phyloP scores from a whole-genome alignment of 768 basidiomycete species.

The Lentinula raphanica region DNA sequence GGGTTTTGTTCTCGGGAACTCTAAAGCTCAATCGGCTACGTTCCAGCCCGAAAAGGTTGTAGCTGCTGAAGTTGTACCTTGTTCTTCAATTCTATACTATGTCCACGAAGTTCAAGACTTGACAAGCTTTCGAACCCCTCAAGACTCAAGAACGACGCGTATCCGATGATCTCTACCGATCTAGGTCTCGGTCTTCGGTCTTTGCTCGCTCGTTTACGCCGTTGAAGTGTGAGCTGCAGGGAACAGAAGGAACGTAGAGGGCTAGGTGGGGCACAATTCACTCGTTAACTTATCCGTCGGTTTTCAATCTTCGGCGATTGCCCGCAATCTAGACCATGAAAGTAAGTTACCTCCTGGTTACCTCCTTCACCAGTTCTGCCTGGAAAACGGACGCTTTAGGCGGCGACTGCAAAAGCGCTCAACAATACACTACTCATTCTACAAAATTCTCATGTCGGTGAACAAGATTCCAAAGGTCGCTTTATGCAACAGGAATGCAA shows the following conservation, averaged over 20 bases:
- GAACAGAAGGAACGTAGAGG: neutral
- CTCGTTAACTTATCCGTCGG: neutral
- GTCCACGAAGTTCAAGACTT: neutral
- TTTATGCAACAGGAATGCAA: too few species aligned
- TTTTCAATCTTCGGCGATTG: neutral
- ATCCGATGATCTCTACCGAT: neutral
- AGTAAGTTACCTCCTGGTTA: neutral
- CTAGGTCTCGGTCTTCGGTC: neutral
- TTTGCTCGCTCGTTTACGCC: neutral
- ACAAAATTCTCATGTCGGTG: neutral
- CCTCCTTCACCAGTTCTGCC: neutral
- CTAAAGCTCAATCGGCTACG: neutral
- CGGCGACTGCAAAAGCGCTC: neutral
- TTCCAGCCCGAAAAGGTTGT: neutral
- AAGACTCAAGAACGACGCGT: neutral
- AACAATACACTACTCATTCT: neutral
- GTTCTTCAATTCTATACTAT: neutral
- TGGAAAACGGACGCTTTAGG: neutral
- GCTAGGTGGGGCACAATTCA: neutral
- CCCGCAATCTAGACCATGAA: neutral
- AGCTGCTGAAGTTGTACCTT: neutral
- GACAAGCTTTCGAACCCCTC: neutral
- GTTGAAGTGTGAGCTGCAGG: neutral
- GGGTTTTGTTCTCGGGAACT: neutral
- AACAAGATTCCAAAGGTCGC: neutral